Evolutionary conservation across 1,284 basidiomycete genomes (phyloP).

Genomic region (Exobasidium rhododendri): DNA sequence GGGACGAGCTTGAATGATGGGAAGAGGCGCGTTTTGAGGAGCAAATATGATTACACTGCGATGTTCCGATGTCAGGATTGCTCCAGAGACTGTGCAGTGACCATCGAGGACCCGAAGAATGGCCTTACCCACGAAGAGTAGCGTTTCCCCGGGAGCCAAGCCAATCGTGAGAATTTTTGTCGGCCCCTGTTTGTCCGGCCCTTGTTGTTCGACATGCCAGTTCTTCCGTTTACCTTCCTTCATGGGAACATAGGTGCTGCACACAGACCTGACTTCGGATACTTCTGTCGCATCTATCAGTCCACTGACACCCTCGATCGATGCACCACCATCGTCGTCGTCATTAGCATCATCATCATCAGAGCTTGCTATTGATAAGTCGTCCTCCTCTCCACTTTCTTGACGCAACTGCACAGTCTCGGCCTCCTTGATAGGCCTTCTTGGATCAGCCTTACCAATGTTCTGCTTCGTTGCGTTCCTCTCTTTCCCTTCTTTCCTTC

Average conservation of each 20-base stretch:
- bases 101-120: not conserved
- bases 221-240: conserved; percentile 1
- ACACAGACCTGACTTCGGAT: not conserved
- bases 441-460: not conserved
- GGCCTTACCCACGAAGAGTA: not conserved
- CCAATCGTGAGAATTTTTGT: not conserved
- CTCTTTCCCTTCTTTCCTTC: not conserved
- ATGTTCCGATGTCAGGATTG: not conserved
- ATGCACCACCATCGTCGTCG: not conserved
- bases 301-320: not conserved
- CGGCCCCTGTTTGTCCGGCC: too few relatives aligned
- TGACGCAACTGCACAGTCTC: not conserved
- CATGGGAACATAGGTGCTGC: not conserved
- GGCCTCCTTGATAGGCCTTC: too few relatives aligned
- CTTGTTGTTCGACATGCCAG: not conserved
- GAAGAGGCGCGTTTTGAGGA: not conserved
- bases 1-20: not conserved
- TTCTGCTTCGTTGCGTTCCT: not conserved
- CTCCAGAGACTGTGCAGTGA: not conserved
- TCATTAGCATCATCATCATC: not conserved
- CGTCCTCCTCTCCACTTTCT: conserved; percentile 1
- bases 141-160: not conserved
- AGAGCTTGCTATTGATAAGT: not conserved
- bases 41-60: not conserved
- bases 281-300: not conserved